phyloP scores from a whole-genome alignment of 257 asterid genomes.

The Buddleja alternifolia region DNA sequence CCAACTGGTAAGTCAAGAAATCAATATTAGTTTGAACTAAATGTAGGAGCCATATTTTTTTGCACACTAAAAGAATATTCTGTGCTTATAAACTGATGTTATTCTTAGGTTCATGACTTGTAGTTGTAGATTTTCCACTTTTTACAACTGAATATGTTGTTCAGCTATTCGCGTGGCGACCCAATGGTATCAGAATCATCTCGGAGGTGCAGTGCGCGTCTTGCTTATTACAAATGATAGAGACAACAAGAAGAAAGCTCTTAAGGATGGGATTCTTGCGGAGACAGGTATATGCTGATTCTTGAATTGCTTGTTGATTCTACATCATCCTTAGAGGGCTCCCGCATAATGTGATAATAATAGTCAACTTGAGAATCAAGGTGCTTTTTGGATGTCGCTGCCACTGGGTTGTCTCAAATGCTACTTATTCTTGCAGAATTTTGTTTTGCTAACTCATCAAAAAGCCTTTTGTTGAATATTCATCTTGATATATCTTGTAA shows the following conservation, averaged over 20 bases:
- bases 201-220: constrained; percentile 58
- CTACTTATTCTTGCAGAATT: constrained; percentile 4
- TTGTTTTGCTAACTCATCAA: constrained; percentile 7
- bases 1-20: not conserved
- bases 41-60: not conserved
- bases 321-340: constrained; percentile 5
- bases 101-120: not conserved
- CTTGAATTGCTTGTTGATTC: constrained; percentile 21
- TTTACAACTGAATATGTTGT: constrained; percentile 30
- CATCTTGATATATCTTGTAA: constrained; percentile 26
- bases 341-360: constrained; percentile 15
- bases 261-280: constrained; percentile 77
- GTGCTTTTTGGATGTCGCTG: constrained; percentile 16
- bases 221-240: constrained; percentile 86
- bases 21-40: constrained; percentile 7
- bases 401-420: constrained; percentile 14
- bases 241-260: constrained; percentile 88
- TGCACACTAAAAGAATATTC: not conserved
- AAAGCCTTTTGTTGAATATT: constrained; percentile 10
- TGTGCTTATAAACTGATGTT: constrained; percentile 8
- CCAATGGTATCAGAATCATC: constrained; percentile 96
- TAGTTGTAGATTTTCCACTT: constrained; percentile 2
- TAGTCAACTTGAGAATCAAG: constrained; percentile 5
- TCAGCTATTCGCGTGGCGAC: constrained; percentile 94
- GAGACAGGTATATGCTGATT: constrained; percentile 67